Conservation (phyloP, 352 stramenopile genomes). For the Phytopythium chamaehyphon region DNA sequence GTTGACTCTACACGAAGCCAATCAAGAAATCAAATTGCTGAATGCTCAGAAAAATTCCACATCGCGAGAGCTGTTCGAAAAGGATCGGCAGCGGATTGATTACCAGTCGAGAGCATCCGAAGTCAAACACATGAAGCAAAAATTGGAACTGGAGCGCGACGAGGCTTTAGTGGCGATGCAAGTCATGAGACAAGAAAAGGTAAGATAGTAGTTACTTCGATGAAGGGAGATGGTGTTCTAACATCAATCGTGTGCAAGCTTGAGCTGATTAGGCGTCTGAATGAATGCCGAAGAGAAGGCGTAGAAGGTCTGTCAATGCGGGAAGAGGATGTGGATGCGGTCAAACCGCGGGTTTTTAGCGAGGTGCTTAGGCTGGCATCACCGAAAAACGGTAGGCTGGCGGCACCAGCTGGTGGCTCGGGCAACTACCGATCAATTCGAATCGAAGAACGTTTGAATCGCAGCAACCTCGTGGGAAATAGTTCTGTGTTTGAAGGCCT, state of each 20-base stretch:
- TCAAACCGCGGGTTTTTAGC: conserved; percentile 38
- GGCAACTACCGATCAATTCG: too few species aligned
- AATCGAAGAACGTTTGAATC: too few species aligned
- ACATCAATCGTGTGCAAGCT: conserved; percentile 7
- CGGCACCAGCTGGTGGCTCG: too few species aligned
- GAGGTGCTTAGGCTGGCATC: conserved; percentile 15
- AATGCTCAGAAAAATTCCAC: conserved; percentile 42
- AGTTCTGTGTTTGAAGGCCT: neutral
- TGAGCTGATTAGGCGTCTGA: conserved; percentile 29
- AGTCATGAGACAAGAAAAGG: conserved; percentile 38
- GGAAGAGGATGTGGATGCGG: conserved; percentile 65
- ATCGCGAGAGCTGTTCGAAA: conserved; percentile 45
- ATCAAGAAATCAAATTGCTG: conserved; percentile 43
- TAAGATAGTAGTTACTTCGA: conserved; percentile 3
- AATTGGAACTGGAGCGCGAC: conserved; percentile 49
- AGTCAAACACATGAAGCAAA: conserved; percentile 43
- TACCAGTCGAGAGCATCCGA: conserved; percentile 46
- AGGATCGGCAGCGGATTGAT: conserved; percentile 49
- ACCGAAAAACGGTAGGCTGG: too few species aligned
- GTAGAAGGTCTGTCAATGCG: conserved; percentile 53
- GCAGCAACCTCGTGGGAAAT: neutral
- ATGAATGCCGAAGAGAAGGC: conserved; percentile 36
- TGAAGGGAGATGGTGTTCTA: too few species aligned
- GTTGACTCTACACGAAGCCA: conserved; percentile 39
- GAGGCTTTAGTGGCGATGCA: conserved; percentile 42